Conservation (phyloP, 2,329 filamentous ascomycete species). For the Colletotrichum incanum region DNA sequence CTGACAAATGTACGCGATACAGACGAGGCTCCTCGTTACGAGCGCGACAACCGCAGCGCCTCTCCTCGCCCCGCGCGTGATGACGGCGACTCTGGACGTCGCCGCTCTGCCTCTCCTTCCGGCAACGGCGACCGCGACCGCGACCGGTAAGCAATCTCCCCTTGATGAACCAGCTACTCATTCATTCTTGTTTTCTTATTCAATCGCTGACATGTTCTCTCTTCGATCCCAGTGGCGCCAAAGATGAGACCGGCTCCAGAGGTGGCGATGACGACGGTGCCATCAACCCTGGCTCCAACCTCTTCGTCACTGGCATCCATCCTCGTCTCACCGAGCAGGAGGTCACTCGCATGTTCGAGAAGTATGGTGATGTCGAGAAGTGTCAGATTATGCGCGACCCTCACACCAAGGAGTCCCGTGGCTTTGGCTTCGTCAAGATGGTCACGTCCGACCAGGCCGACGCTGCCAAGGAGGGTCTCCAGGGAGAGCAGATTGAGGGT, state of each 20-base stretch:
- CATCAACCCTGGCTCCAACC: conserved; percentile 94
- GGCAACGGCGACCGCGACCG: conserved; percentile 68
- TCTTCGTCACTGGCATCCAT: conserved; percentile 98
- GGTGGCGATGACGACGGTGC: conserved; percentile 82
- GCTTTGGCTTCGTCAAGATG: conserved; percentile 99
- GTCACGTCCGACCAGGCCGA: conserved; percentile 94
- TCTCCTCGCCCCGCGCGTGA: conserved; percentile 75
- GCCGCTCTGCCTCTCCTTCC: conserved; percentile 75
- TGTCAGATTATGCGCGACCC: conserved; percentile 99
- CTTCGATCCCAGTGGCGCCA: conserved; percentile 58
- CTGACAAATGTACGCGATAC: conserved; percentile 27
- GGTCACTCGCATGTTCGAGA: conserved; percentile 95
- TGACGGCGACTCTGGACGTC: conserved; percentile 71
- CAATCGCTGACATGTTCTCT: conserved; percentile 34
- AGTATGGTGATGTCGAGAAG: conserved; percentile 98
- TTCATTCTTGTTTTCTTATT: conserved; percentile 4
- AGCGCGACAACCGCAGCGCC: conserved; percentile 77
- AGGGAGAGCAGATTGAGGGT: conserved; percentile 95
- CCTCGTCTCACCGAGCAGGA: conserved; percentile 91
- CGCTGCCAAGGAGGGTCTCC: conserved; percentile 94
- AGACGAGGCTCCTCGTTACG: conserved; percentile 78
- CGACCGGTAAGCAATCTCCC: conserved; percentile 61
- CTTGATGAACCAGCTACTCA: not conserved
- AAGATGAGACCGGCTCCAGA: conserved; percentile 67
- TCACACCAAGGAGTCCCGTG: conserved; percentile 97